phyloP scores from a whole-genome alignment of 345 rosid species.

The Heritiera littoralis region DNA sequence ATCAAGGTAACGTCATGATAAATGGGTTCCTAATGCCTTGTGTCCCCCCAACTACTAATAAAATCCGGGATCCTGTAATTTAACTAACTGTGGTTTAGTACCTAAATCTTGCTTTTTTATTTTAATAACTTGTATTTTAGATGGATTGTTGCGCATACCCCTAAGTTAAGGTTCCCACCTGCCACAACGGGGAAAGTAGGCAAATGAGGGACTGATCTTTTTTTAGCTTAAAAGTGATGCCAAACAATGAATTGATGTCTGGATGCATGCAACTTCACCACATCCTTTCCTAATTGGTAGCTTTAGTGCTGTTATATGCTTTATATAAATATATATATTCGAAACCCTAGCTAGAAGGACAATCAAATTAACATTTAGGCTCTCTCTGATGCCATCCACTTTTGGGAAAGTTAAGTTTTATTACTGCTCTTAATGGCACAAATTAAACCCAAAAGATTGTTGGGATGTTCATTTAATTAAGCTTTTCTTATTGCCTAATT shows the following conservation, averaged over 20 bases:
- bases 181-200: neutral
- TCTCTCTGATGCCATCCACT: neutral
- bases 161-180: neutral
- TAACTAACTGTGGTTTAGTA: neutral
- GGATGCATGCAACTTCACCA: conserved; percentile 5
- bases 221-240: neutral
- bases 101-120: neutral
- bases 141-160: neutral
- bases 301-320: neutral
- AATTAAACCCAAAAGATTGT: neutral
- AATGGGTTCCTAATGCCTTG: neutral
- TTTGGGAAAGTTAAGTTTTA: neutral
- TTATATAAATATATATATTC: neutral
- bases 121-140: neutral
- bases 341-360: neutral
- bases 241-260: neutral
- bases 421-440: neutral
- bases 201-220: neutral
- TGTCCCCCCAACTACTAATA: neutral
- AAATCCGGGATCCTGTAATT: conserved; percentile 20
- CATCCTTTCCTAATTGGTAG: neutral
- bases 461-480: neutral
- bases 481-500: neutral
- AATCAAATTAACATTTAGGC: neutral
- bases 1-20: neutral